A percentile compares a stretch with the other conserved stretches of the same genome.
Conservation (phyloP, 257 asterid species). For the Thymus quinquecostatus region DNA sequence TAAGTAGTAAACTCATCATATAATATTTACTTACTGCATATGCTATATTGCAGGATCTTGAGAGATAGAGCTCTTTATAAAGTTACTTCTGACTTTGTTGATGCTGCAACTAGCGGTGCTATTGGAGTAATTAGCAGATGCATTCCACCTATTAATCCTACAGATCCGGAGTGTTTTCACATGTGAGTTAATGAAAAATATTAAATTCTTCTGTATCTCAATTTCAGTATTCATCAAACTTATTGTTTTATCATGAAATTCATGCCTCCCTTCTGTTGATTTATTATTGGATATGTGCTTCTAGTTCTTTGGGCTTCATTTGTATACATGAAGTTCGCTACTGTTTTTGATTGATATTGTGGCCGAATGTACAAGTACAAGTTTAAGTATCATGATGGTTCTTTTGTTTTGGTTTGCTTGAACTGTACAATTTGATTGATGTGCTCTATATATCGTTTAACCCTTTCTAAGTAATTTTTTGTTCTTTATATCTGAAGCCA, state of each 20-base stretch:
- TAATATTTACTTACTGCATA: slow-evolving; percentile 3
- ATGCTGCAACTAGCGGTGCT: slow-evolving; percentile 92
- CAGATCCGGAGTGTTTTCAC: slow-evolving; percentile 97
- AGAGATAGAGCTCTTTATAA: slow-evolving; percentile 94
- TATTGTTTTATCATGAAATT: not conserved
- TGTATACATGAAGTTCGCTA: slow-evolving; percentile 5
- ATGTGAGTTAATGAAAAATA: slow-evolving; percentile 57
- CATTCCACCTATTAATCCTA: slow-evolving; percentile 94
- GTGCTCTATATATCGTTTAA: not conserved
- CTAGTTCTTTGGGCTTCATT: not conserved
- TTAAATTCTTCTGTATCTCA: not conserved
- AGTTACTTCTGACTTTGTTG: slow-evolving; percentile 91
- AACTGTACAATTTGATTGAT: not conserved
- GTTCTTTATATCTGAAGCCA: not conserved
- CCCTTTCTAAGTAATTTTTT: not conserved
- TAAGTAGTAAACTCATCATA: slow-evolving; percentile 13
- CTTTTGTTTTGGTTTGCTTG: not conserved
- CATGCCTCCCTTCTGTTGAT: not conserved
- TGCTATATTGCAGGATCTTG: slow-evolving; percentile 64
- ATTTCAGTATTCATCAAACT: not conserved
- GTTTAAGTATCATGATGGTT: slow-evolving; percentile 1
- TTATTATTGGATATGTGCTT: not conserved
- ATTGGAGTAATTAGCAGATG: slow-evolving; percentile 90
- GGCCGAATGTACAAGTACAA: not conserved
- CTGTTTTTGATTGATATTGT: not conserved